These are phyloP conservation scores for Lactuca sativa DNA, from an alignment of 129 eudicot genomes.

Conservation along the genomic window DNA sequence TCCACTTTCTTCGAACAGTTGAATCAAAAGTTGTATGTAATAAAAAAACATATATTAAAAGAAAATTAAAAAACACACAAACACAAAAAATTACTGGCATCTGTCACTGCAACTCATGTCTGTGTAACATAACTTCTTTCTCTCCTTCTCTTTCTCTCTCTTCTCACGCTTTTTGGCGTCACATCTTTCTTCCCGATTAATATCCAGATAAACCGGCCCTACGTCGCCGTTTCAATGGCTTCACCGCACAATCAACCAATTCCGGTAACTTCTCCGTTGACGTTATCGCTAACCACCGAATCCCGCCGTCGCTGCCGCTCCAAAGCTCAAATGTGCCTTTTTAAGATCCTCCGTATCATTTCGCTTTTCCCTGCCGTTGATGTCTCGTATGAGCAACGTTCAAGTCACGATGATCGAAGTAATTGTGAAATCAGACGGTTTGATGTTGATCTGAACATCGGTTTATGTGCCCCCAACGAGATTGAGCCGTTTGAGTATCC, in stretches of 20 bases:
- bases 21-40: background rate
- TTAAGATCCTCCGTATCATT: constrained; percentile 40
- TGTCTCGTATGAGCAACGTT: background rate
- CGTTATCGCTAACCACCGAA: constrained; percentile 1
- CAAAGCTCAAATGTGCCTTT: constrained; percentile 40
- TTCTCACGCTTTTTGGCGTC: background rate
- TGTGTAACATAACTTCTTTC: background rate
- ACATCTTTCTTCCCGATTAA: background rate
- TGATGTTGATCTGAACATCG: constrained; percentile 34
- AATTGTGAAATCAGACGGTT: constrained; percentile 9
- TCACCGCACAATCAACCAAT: background rate
- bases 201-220: constrained; percentile 13
- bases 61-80: no score
- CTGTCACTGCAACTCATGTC: background rate
- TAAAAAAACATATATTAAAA: background rate
- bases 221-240: constrained; percentile 24
- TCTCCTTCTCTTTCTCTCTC: background rate
- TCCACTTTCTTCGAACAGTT: background rate
- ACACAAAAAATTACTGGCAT: background rate
- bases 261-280: background rate
- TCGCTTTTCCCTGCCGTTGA: constrained; percentile 27
- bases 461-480: constrained; percentile 16
- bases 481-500: constrained; percentile 15
- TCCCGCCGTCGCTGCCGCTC: constrained; percentile 29
- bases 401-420: background rate